Conservation (phyloP, 169 alveolate genomes). For the Babesia ovis region DNA sequence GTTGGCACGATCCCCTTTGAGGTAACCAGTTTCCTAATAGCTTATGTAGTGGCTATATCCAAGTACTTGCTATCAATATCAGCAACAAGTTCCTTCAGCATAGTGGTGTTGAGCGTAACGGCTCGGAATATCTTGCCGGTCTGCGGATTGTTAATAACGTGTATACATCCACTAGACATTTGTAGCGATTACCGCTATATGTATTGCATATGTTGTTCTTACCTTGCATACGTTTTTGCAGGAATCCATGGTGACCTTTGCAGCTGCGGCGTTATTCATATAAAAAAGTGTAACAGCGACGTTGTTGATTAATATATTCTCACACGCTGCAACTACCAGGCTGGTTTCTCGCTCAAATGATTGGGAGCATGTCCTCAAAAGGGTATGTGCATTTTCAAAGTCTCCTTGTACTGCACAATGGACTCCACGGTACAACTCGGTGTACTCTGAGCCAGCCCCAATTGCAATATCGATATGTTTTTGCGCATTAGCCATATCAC, state of each 20-base stretch:
- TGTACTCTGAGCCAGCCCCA: not conserved
- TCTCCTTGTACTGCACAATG: constrained; percentile 25
- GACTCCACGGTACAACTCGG: constrained; percentile 18
- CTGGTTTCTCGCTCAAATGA: not conserved
- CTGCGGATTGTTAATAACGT: not conserved
- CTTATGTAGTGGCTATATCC: not conserved
- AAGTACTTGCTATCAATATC: constrained; percentile 16
- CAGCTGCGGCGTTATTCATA: constrained; percentile 39
- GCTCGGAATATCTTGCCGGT: constrained; percentile 16
- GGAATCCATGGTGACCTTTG: constrained; percentile 26
- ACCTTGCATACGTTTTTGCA: constrained; percentile 33
- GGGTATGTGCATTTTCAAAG: constrained; percentile 26
- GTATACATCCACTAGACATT: not conserved
- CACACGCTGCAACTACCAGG: constrained; percentile 19
- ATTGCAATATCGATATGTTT: constrained; percentile 28
- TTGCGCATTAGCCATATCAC: constrained; percentile 24
- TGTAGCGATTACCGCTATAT: no score
- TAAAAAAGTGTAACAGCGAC: constrained; percentile 42
- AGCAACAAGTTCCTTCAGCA: constrained; percentile 34
- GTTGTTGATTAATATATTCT: constrained; percentile 34
- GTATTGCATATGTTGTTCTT: not conserved
- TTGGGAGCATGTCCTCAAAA: not conserved
- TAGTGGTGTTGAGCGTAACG: constrained; percentile 8
- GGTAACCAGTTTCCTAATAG: no score
- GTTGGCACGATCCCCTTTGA: not conserved